Evolutionary conservation across 768 basidiomycete genomes (phyloP), one percentile per base, ranked within the genome.

Genomic region (Chalciporus sphaerocephalus): DNA sequence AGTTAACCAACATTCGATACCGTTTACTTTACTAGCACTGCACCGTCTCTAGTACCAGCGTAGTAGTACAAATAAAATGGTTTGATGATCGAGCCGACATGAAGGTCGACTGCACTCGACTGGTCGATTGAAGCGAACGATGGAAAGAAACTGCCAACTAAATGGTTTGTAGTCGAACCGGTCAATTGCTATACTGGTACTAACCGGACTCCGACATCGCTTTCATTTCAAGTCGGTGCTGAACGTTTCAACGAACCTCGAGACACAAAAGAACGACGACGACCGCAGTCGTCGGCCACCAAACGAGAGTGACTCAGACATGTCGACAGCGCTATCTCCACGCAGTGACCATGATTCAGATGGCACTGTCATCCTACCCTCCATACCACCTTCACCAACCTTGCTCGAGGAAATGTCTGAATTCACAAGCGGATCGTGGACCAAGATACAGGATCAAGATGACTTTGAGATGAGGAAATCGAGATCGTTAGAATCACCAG

Each of bases 371-470:
- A 6, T 53, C 15, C 40, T 59, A 18, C 60, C 69, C 22, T 71
- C 70, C 17, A 60, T 68, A 32, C 67, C 72, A 28, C 62, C 69
- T 9, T 68, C 72, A 21, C 53, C 64, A n/a, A 62, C 64, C 17
- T 38, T 63, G 12, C 56, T 69, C 5, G 78, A 76, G 46, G 73
- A 75, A 46, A 76, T 81, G 69, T 78, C 50, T 58, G 60, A 32
- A n/a, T 32, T 39, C 54, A 62, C 13, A 63, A 66, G 17, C 55
- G 52, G 30, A 33, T 59, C 51, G 15, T 71, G 69, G 72, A 60
- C 44, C 33, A 59, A 69, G n/a, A n/a, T n/a, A 32, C 4, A 32
- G 38, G 60, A 67, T 42, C 32, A 34, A 42, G 54, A 48, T n/a
- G 55, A 61, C 13, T 43, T 44, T 46, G 41, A 53, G 61, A 20